Evolutionary conservation across 1,284 basidiomycete species (phyloP).

Genomic region (Tylopilus sp.): DNA sequence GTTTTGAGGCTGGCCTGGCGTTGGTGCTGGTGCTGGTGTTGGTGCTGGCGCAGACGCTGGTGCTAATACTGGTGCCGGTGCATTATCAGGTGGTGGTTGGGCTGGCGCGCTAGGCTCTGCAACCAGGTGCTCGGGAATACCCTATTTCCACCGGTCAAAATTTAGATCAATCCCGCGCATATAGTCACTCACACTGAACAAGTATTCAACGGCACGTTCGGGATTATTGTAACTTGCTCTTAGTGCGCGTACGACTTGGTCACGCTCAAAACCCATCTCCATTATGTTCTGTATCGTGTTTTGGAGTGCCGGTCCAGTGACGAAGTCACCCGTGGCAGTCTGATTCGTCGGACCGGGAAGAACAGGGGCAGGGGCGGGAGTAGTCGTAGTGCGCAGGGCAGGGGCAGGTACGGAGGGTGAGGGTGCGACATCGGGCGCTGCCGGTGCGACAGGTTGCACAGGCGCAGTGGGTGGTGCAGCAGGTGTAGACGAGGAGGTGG

Average conservation of each 20-base stretch:
- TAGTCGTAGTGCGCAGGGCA: constrained; percentile 18
- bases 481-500: constrained; percentile 29
- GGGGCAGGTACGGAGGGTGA: constrained; percentile 3
- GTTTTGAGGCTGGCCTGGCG: constrained; percentile 52
- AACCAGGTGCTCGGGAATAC: constrained; percentile 61
- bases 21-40: constrained; percentile 31
- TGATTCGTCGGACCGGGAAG: constrained; percentile 21
- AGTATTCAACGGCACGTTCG: constrained; percentile 95
- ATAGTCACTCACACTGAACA: constrained; percentile 76
- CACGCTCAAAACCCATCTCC: constrained; percentile 93
- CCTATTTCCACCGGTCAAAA: constrained; percentile 38
- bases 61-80: constrained; percentile 22
- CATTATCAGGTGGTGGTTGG: constrained; percentile 37
- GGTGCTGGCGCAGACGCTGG: constrained; percentile 24
- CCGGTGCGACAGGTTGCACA: constrained; percentile 24
- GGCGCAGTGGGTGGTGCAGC: constrained; percentile 23
- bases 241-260: constrained; percentile 83
- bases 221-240: constrained; percentile 98
- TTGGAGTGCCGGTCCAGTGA: constrained; percentile 77
- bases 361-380: constrained; percentile 37
- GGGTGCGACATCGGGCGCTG: constrained; percentile 11
- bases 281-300: constrained; percentile 77
- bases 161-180: constrained; percentile 4
- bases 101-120: constrained; percentile 38
- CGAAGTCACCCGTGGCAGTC: constrained; percentile 49